phyloP scores from a whole-genome alignment of 495 filamentous ascomycete genomes.

The Aspergillus campestris region DNA sequence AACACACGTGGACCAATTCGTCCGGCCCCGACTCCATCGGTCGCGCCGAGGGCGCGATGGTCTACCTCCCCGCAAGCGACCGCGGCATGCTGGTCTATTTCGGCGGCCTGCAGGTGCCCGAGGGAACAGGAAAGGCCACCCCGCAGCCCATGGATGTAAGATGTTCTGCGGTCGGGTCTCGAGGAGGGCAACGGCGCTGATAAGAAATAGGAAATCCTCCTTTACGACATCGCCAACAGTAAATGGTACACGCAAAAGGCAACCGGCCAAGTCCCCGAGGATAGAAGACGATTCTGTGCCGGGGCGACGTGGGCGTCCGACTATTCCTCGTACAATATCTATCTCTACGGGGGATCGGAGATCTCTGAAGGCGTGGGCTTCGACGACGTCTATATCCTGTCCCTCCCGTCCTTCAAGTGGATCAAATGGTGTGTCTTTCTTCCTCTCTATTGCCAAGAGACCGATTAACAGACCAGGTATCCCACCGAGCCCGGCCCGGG shows the following conservation, averaged over 20 bases:
- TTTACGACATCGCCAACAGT: constrained; percentile 3
- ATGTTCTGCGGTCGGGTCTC: not conserved
- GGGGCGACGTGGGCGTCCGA: constrained; percentile 4
- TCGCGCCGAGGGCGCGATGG: constrained; percentile 4
- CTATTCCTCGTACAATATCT: constrained; percentile 6
- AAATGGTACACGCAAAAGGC: constrained; percentile 8
- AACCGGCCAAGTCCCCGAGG: constrained; percentile 2
- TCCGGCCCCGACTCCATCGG: constrained; percentile 1
- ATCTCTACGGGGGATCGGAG: not conserved
- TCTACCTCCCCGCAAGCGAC: constrained; percentile 3
- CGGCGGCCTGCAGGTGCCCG: not conserved
- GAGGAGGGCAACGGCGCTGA: not conserved
- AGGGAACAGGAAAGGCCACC: not conserved
- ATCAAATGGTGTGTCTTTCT: constrained; percentile 2
- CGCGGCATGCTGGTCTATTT: constrained; percentile 5
- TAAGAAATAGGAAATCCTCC: not conserved
- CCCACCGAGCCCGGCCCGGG: not conserved
- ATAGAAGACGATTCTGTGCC: constrained; percentile 3
- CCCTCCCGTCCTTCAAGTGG: constrained; percentile 3
- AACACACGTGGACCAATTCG: constrained; percentile 5
- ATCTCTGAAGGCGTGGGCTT: not conserved
- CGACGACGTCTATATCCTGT: constrained; percentile 5
- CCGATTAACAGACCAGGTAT: not conserved
- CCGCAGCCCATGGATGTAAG: constrained; percentile 3
- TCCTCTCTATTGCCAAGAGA: not conserved